Evolutionary conservation across 139 green algal genomes (phyloP).

Genomic region (Prasinococcaceae sp.): DNA sequence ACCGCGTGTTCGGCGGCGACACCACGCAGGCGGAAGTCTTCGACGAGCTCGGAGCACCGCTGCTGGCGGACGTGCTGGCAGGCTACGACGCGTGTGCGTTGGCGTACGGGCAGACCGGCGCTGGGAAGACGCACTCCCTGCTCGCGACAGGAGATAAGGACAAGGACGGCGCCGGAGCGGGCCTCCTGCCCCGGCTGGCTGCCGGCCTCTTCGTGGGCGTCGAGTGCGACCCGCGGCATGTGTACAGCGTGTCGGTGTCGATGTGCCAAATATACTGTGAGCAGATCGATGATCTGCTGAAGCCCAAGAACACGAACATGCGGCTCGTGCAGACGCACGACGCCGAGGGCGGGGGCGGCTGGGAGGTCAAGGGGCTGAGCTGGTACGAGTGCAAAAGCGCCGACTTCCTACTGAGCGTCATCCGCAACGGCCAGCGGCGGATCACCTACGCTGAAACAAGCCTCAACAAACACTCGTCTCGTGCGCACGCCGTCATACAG

Average conservation of each 20-base stretch:
- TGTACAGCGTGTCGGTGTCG: not conserved
- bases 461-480: constrained; percentile 5
- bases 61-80: constrained; percentile 1
- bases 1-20: too few species aligned
- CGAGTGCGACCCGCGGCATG: not conserved
- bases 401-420: not conserved
- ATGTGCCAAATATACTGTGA: constrained; percentile 10
- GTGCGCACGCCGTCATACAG: not conserved
- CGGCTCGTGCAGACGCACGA: not conserved
- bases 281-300: constrained; percentile 5
- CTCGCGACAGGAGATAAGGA: not conserved
- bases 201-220: not conserved
- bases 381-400: constrained; percentile 6
- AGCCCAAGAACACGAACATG: too few species aligned
- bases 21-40: too few species aligned
- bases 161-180: not conserved
- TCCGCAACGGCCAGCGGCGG: not conserved
- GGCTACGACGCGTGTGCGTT: constrained; percentile 3
- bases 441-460: constrained; percentile 1
- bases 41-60: not conserved
- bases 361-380: constrained; percentile 1
- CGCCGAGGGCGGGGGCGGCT: not conserved
- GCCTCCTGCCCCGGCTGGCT: not conserved
- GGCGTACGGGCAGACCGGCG: constrained; percentile 9
- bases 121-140: constrained; percentile 1